These are phyloP conservation scores for Avicennia marina DNA, from an alignment of 257 asterid genomes.

Conservation along the genomic window DNA sequence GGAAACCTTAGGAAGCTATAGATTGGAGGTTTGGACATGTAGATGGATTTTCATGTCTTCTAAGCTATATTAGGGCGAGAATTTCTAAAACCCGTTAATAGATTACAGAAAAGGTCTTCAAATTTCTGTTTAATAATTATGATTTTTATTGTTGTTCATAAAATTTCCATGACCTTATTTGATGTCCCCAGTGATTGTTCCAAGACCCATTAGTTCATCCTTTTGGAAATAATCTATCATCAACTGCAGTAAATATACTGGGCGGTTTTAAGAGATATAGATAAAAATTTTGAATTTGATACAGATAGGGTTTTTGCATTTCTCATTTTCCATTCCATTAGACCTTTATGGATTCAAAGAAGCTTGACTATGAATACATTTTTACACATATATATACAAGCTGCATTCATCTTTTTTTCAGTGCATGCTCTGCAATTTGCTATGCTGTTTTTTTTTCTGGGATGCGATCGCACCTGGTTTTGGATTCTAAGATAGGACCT, in stretches of 20 bases:
- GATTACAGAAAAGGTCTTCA: no score
- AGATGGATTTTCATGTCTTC: background rate
- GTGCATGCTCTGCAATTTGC: background rate
- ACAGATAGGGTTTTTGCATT: background rate
- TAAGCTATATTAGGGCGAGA: background rate
- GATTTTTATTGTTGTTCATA: background rate
- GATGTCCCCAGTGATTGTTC: background rate
- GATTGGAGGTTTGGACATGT: background rate
- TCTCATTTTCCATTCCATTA: background rate
- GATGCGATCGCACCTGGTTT: background rate
- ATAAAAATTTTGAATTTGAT: background rate
- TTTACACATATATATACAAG: background rate
- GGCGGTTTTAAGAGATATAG: background rate
- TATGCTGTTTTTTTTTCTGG: background rate
- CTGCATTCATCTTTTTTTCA: background rate
- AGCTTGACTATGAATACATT: background rate
- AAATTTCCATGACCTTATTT: background rate
- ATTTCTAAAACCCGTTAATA: background rate
- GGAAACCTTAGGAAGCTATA: no score
- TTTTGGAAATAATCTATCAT: background rate
- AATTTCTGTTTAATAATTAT: no score
- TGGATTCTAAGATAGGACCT: background rate
- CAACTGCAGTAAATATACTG: background rate
- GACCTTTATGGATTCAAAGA: background rate
- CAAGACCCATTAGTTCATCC: background rate